These are phyloP conservation scores for Nakazawaea laoshanensis DNA, from an alignment of 805 yeast genomes.

Conservation along the genomic window DNA sequence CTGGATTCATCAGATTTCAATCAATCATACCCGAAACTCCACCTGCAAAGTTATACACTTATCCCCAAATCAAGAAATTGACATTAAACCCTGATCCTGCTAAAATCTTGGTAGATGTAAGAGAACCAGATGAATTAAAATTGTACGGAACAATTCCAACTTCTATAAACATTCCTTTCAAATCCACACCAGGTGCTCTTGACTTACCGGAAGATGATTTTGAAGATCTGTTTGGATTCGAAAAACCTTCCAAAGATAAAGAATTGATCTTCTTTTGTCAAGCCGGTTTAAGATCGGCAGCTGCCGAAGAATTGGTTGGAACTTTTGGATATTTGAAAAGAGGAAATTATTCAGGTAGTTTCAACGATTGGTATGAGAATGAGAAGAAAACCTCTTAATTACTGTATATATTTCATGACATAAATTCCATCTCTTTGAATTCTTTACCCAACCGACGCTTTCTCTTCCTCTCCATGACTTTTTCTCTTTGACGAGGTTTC, in stretches of 20 bases:
- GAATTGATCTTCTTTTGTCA: conserved; percentile 85
- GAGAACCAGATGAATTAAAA: conserved; percentile 77
- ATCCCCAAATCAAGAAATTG: conserved; percentile 29
- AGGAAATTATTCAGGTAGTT: conserved; percentile 82
- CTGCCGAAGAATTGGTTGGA: conserved; percentile 86
- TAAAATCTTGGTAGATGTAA: conserved; percentile 71
- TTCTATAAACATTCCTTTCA: conserved; percentile 82
- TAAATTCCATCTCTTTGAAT: conserved; percentile 38
- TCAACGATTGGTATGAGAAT: conserved; percentile 68
- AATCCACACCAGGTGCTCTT: conserved; percentile 87
- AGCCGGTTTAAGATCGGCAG: conserved; percentile 86
- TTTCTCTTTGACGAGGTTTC: conserved; percentile 66
- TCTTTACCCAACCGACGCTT: conserved; percentile 80
- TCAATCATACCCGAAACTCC: conserved; percentile 15
- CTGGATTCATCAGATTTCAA: conserved; percentile 6
- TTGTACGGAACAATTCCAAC: conserved; percentile 67
- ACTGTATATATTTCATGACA: conserved; percentile 6
- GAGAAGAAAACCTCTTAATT: conserved; percentile 19
- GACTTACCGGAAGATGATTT: conserved; percentile 75
- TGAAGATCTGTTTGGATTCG: conserved; percentile 69
- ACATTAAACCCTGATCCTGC: conserved; percentile 34
- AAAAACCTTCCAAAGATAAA: conserved; percentile 64
- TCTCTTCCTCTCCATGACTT: conserved; percentile 80
- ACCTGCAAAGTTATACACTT: conserved; percentile 22
- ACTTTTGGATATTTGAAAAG: conserved; percentile 82